Percentiles rank a stretch among this genome's conserved stretches.
phyloP scores from a whole-genome alignment of 2,329 filamentous ascomycete genomes.

The Epichloe baconii region DNA sequence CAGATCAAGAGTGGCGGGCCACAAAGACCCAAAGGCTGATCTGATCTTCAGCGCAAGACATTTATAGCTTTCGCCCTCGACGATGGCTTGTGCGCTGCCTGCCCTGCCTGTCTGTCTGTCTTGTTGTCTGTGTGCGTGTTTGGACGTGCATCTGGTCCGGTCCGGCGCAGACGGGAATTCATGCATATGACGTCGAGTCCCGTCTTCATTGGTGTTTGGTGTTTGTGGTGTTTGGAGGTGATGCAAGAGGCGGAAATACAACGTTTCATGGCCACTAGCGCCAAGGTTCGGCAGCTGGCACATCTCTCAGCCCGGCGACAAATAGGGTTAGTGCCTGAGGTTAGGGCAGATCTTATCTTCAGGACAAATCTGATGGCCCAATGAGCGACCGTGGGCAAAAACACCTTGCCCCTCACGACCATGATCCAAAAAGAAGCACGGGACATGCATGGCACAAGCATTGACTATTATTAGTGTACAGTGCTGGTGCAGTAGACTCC shows the following conservation, averaged over 20 bases:
- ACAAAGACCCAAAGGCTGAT: neutral
- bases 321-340: neutral
- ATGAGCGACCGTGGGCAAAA: neutral
- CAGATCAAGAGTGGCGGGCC: too few species aligned
- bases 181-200: neutral
- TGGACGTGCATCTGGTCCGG: too few species aligned
- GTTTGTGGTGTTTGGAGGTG: neutral
- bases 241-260: slow-evolving; percentile 8
- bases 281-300: neutral
- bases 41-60: neutral
- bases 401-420: neutral
- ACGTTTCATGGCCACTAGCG: slow-evolving; percentile 9
- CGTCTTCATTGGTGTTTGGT: too few species aligned
- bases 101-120: too few species aligned
- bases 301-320: neutral
- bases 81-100: neutral
- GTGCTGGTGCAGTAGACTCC: too few species aligned
- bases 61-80: neutral
- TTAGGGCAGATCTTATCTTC: neutral
- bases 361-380: neutral
- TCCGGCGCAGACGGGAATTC: too few species aligned
- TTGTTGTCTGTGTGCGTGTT: too few species aligned
- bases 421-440: too few species aligned
- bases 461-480: too few species aligned
- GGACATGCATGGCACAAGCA: too few species aligned